Base-by-base conservation (phyloP, 495 filamentous ascomycete species). In the Lasiosphaeria ovina region DNA sequence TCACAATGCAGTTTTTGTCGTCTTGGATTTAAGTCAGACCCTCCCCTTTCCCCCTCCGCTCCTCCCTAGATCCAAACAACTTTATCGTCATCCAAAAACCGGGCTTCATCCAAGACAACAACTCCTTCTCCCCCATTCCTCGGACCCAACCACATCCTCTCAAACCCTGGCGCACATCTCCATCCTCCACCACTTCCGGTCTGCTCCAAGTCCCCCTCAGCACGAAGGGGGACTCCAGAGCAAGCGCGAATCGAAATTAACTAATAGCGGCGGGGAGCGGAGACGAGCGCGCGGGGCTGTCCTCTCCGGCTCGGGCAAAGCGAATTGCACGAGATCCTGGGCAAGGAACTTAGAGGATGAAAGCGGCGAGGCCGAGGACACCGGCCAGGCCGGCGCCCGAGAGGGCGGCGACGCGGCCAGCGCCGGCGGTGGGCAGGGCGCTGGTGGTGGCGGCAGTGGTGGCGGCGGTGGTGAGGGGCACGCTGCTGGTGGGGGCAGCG, bases 281-380 rank as follows among this genome's bases (percentile, higher is more conserved):
- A 32, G 35, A 4, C 14, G 5, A 7, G 11, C 16, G 17, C 17
- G 31, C 24, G 24, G 24, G 24, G 24, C 24, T 50, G 51, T 11
- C 33, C 51, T 3, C 34, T 36, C 44, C 12, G 44, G 12, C 16
- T 47, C 12, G 16, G 44, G 12, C 5, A n/a, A 11, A 47, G 12
- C 2, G 12, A 14, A 14, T n/a, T n/a, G 44, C 11, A n/a, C 44
- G 12, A 47, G 12, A n/a, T n/a, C 44, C 44, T 14, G 12, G 44
- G 12, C 11, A 49, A 61, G 7, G 14, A 57, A 74, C 79, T 90
- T 93, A 93, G 81, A 92, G 84, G 70, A 89, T 69, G 76, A 85
- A 83, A 70, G 87, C 90, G 68, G 83, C 87, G 65, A 87, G 71
- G 76, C 86, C 91, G 77, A 92, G 83, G 68, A 92, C 77, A 77